These are phyloP conservation scores for Suzukiozyma palmioleophila DNA, from an alignment of 1,139 yeast species.

Conservation along the genomic window DNA sequence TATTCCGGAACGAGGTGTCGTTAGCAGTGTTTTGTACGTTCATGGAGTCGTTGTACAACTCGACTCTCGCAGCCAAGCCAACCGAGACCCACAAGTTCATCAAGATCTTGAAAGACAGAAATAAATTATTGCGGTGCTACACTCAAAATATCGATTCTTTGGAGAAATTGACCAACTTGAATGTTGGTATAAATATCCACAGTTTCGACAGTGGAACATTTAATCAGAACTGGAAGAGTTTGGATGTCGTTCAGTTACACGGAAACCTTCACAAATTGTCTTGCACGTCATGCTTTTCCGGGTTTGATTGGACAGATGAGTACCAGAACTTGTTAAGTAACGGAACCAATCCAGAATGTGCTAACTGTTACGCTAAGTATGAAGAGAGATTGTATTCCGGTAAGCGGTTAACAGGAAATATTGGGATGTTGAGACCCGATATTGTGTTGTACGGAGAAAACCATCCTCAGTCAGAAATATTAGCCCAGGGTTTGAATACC, in stretches of 20 bases:
- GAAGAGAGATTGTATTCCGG: slow-evolving; percentile 55
- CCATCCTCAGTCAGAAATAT: slow-evolving; percentile 66
- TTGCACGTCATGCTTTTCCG: slow-evolving; percentile 64
- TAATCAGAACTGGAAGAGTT: slow-evolving; percentile 49
- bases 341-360: slow-evolving; percentile 65
- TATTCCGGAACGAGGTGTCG: slow-evolving; percentile 66
- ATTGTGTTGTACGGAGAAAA: slow-evolving; percentile 77
- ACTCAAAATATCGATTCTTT: slow-evolving; percentile 69
- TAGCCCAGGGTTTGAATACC: slow-evolving; percentile 54
- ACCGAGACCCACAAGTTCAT: slow-evolving; percentile 83
- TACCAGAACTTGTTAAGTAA: slow-evolving; percentile 39
- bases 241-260: slow-evolving; percentile 84
- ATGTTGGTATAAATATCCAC: slow-evolving; percentile 32
- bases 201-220: slow-evolving; percentile 29
- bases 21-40: slow-evolving; percentile 71
- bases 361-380: slow-evolving; percentile 49
- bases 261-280: slow-evolving; percentile 77
- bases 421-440: slow-evolving; percentile 69
- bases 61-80: slow-evolving; percentile 64
- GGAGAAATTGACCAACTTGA: slow-evolving; percentile 39
- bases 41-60: slow-evolving; percentile 67
- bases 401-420: slow-evolving; percentile 51
- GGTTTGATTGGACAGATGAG: slow-evolving; percentile 58
- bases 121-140: slow-evolving; percentile 75
- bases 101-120: slow-evolving; percentile 56